Evolutionary conservation across 1,284 basidiomycete genomes (phyloP), one percentile per base, ranked within the genome.

Genomic region (Ceratobasidium sp.): DNA sequence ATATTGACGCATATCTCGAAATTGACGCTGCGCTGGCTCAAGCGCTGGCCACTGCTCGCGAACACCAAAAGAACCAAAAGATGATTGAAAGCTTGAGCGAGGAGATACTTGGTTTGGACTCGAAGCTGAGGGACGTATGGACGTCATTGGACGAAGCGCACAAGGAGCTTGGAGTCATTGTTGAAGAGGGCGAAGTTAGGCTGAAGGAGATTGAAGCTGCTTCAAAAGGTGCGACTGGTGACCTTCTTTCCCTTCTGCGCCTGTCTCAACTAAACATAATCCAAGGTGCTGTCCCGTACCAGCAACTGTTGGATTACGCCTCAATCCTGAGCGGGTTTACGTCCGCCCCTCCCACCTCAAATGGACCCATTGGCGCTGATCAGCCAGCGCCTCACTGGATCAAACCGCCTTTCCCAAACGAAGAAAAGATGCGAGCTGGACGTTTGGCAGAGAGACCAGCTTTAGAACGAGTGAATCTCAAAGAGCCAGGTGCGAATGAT

Each of bases 371-470:
- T 77, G 84, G 87, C 63, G 11, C 66, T n/a, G 89, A 90, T 11
- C 89, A 90, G 79, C 88, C 88, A 16, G 90, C 90, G 0, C 88
- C 90, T 14, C 90, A 90, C 7, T 79, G 92, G 49, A 93, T 94
- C 85, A 92, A 92, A 83, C 92, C 92, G 27, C 92, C 92, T 11
- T 94, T 93, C 80, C 92, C 92, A 0, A 93, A 92, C 79, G 92
- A 93, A 83, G 92, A 92, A 80, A 93, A 92, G 81, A 93, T 94
- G 92, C 88, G 92, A 53, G 85, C 88, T 46, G 92, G 92, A 0
- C 86, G 86, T 74, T 87, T 94, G 81, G 92, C 91, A 79, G 87
- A 88, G 29, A 91, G 93, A 80, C 90, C 88, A 27, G 91, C 92
- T 0, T 84, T 94, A 66, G 92, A 89, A 88, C 87, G 3, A 87